Evolutionary conservation across 306 rosid species (phyloP).

Genomic region (Trifolium dubium): DNA sequence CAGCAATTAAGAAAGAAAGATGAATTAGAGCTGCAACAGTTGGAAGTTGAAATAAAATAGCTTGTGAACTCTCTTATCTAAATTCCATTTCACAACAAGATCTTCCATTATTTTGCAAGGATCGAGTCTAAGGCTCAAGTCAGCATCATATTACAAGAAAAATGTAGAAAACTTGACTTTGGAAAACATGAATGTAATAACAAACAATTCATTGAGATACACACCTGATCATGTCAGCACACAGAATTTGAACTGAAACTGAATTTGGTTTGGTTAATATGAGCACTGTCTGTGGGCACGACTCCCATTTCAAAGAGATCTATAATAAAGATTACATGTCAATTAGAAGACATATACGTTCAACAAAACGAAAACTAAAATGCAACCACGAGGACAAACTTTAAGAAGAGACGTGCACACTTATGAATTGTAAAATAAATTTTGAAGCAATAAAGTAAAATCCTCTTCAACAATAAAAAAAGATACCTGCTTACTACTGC

Average conservation of each 20-base stretch:
- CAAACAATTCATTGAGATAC: constrained; percentile 38
- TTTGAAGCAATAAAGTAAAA: constrained; percentile 39
- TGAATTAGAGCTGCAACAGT: constrained; percentile 25
- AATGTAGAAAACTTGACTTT: constrained; percentile 17
- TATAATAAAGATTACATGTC: constrained; percentile 54
- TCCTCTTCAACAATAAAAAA: constrained; percentile 32
- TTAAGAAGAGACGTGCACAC: constrained; percentile 13
- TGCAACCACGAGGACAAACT: constrained; percentile 5
- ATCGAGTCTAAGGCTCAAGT: constrained; percentile 33
- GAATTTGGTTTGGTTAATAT: constrained; percentile 94
- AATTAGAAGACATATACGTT: constrained; percentile 42
- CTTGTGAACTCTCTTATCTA: constrained; percentile 32
- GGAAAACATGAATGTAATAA: constrained; percentile 24
- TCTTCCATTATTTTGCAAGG: constrained; percentile 14
- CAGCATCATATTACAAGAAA: constrained; percentile 12
- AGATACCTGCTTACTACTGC: constrained; percentile 92
- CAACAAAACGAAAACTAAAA: constrained; percentile 18
- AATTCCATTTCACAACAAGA: constrained; percentile 27
- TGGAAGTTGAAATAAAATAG: constrained; percentile 21
- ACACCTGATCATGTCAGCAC: constrained; percentile 92
- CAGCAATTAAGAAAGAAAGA: constrained; percentile 17
- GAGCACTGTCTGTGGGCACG: constrained; percentile 86
- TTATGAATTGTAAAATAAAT: constrained; percentile 10
- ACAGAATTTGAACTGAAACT: constrained; percentile 73
- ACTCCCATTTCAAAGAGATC: constrained; percentile 97